phyloP scores from a whole-genome alignment of 257 asterid genomes.

The Nicotiana noctiflora region DNA sequence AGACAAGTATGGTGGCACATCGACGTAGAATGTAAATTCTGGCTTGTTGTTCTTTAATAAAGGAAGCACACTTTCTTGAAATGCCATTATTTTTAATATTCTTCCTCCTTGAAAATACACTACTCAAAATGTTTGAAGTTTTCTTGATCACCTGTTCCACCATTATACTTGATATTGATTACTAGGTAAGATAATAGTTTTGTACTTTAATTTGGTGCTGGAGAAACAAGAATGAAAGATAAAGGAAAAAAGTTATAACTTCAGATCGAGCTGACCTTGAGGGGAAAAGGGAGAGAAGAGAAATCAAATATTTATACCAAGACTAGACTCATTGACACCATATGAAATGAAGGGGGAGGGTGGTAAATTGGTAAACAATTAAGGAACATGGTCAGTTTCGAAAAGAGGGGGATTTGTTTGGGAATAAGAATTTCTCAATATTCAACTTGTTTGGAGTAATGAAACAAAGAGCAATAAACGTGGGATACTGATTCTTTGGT shows the following conservation, averaged over 20 bases:
- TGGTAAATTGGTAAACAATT: not conserved
- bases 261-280: conserved; percentile 53
- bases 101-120: not conserved
- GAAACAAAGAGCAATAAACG: not conserved
- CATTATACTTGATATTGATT: not conserved
- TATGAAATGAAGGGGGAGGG: not conserved
- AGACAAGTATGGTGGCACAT: conserved; percentile 72
- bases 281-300: not conserved
- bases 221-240: not conserved
- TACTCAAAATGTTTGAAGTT: not conserved
- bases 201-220: not conserved
- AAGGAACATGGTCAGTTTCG: not conserved
- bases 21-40: conserved; percentile 76
- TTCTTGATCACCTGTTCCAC: not conserved
- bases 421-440: not conserved
- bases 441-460: not conserved
- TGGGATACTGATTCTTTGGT: too few species aligned
- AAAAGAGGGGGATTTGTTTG: not conserved
- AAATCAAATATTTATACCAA: conserved; percentile 23
- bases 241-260: conserved; percentile 42
- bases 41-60: conserved; percentile 67
- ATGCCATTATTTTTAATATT: conserved; percentile 27
- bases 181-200: not conserved
- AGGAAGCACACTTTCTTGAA: conserved; percentile 58
- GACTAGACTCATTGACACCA: not conserved